Evolutionary conservation across 2,329 filamentous ascomycete species (phyloP), one percentile per base, ranked within the genome.

Genomic region (Ophiostoma himal-ulmi): DNA sequence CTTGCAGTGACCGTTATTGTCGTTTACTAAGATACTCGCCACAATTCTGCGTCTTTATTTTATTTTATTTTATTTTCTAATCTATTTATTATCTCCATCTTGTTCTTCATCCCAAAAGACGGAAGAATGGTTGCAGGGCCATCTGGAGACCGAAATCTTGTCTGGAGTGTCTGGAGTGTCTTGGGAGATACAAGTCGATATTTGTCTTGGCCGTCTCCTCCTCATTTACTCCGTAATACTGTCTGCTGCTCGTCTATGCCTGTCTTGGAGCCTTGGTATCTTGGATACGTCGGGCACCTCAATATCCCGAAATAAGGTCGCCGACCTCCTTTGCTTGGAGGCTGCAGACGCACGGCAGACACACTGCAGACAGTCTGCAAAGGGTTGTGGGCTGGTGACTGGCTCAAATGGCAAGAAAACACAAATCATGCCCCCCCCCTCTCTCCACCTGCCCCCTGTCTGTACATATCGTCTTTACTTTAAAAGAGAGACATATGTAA

Each of bases 241-340:
- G 48, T 54, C n/a, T 57, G n/a, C 5, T 57, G n/a, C 2, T 57
- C 52, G n/a, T 57, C n/a, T 48, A n/a, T 48, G 44, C 44, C 26
- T 57, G 52, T 57, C 52, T 57, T 57, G 52, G 52, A 22, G 52
- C 22, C 52, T 57, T 57, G 52, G 52, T 57, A 26, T 62, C 57
- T 62, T 36, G 3, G 57, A 60, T 60, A 30, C 57, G 39, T 66
- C n/a, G 69, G 44, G 37, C 39, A 70, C 17, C 67, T 48, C 48
- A 14, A 65, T 39, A 54, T 41, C 5, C n/a, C 13, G 34, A 69
- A 69, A 66, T 66, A 68, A 72, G 71, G 71, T 72, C 71, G 71
- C 67, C 71, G 71, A 72, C 71, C 71, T 72, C 69, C 64, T 68
- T 70, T 48, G 48, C 37, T 39, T 39, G 37, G 37, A 39, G 37